phyloP scores from a whole-genome alignment of 768 basidiomycete species.

The Mycena chlorophos region DNA sequence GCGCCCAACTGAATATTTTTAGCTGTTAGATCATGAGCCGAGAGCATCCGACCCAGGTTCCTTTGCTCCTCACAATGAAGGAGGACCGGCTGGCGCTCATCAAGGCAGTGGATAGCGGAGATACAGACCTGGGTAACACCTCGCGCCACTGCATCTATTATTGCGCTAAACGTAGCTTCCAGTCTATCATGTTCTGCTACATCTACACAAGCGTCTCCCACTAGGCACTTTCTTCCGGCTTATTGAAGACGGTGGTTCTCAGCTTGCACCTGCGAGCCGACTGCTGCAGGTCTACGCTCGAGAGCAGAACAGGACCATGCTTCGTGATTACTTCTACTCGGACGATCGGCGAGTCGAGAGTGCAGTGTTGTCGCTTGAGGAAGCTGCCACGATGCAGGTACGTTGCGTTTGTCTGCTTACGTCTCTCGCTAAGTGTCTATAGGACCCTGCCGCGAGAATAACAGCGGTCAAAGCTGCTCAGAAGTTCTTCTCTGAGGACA shows the following conservation, averaged over 20 bases:
- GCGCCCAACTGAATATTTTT: slow-evolving; percentile 1
- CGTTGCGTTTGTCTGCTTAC: slow-evolving; percentile 7
- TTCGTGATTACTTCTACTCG: slow-evolving; percentile 96
- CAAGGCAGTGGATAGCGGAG: slow-evolving; percentile 93
- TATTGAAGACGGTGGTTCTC: slow-evolving; percentile 85
- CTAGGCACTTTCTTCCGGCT: slow-evolving; percentile 93
- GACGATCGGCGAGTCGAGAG: slow-evolving; percentile 94
- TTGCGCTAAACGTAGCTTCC: background rate
- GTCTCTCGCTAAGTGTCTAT: background rate
- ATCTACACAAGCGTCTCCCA: slow-evolving; percentile 78
- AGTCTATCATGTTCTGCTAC: slow-evolving; percentile 94
- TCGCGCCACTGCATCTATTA: slow-evolving; percentile 22
- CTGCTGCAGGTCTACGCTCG: slow-evolving; percentile 88
- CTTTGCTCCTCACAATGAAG: slow-evolving; percentile 90
- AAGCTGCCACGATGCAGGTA: slow-evolving; percentile 69
- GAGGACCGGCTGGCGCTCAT: slow-evolving; percentile 84
- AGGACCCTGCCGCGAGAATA: slow-evolving; percentile 77
- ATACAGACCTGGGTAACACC: slow-evolving; percentile 81
- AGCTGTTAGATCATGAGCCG: slow-evolving; percentile 91
- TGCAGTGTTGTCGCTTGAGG: slow-evolving; percentile 84
- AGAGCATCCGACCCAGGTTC: slow-evolving; percentile 91
- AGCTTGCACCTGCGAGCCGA: slow-evolving; percentile 70
- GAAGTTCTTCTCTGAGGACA: slow-evolving; percentile 94
- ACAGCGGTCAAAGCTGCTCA: slow-evolving; percentile 77
- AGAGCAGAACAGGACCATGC: slow-evolving; percentile 87